Evolutionary conservation across 306 rosid species (phyloP), one percentile per base, ranked within the genome.

Genomic region (Clitoria ternatea): DNA sequence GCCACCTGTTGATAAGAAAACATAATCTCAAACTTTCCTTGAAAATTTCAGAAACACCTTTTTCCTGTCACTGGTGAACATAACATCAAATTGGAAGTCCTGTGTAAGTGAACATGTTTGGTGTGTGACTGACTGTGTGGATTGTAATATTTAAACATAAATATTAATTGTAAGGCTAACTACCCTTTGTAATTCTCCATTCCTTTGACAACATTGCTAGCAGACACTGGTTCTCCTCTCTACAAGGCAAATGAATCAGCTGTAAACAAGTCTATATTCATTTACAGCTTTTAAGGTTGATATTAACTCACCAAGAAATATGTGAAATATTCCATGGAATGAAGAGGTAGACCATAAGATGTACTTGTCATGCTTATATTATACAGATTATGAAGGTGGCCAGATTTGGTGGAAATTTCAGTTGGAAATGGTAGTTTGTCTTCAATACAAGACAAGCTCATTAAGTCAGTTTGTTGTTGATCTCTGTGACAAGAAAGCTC

Each of bases 211-310:
- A 80, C 77, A 59, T 72, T 75, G 75, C 69, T 78, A 3, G 91
- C 83, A 35, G 87, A 84, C 69, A 88, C 23, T 49, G 89, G 91
- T 69, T 88, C 91, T 79, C 91, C 89, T 75, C 87, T 88, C 95
- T 88, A 57, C 81, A 82, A 80, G 48, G 59, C 7, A 82, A 74
- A 70, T 14, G 45, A 23, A 54, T 75, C 62, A 72, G 70, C 43
- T 56, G 35, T 33, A 57, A 55, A 69, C 47, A 29, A 14, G 30
- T 70, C 57, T 43, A 27, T 45, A 39, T 68, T n/a, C n/a, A 57
- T 23, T 27, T 2, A 17, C n/a, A 68, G 9, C 47, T 35, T 65
- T 66, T 8, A 37, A 39, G 32, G 24, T 18, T 26, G 17, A 30
- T 53, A 53, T 68, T 76, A 30, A 77, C 91, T 82, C 77, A 88